Base-by-base conservation (phyloP, 768 basidiomycete genomes). In the Goffeauzyma gilvescens region DNA sequence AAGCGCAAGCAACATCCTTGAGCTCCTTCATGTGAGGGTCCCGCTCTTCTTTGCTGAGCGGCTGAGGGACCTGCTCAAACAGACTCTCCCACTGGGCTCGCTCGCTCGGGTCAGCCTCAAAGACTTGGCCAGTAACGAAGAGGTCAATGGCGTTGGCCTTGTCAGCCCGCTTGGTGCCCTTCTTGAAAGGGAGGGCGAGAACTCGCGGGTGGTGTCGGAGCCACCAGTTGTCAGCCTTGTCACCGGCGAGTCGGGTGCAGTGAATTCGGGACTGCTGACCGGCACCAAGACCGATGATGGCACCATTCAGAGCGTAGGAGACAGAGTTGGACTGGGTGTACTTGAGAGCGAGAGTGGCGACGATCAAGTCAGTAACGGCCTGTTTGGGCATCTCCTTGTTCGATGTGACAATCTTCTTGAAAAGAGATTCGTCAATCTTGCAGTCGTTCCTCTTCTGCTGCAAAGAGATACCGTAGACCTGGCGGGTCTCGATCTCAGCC, bases 291-390 rank as follows among this genome's bases (percentile, higher is more conserved):
- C 90, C 93, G 54, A 98, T 73, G 61, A 90, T 80, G 12, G 87
- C 76, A 10, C 93, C 93, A 55, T 76, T 79, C 55, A 76, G 78
- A 1, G 89, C 85, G 59, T 93, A 98, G 23, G 90, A 80, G 40
- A 98, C 93, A 49, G 84, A 89, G 72, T 98, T 96, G 38, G 93
- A 98, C 63, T 96, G 93, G 1, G 93, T 98, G 71, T 96, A 98
- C 64, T 96, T 98, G 55, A 96, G 72, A 1, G 90, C 81, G 18
- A 95, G 76, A 9, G 93, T 96, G 23, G 93, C 90, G 44, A 96
- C 84, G 52, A 89, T 83, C 46, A 98, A 69, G 62, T 96, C 93
- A n/a, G 73, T 83, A 41, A 82, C 54, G 2, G 86, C 90, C 28
- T 72, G 65, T 20, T 68, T 53, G 10, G 87, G 76, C 12, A 81